Evolutionary conservation across 1,284 basidiomycete species (phyloP).

Genomic region (Agroathelia rolfsii): DNA sequence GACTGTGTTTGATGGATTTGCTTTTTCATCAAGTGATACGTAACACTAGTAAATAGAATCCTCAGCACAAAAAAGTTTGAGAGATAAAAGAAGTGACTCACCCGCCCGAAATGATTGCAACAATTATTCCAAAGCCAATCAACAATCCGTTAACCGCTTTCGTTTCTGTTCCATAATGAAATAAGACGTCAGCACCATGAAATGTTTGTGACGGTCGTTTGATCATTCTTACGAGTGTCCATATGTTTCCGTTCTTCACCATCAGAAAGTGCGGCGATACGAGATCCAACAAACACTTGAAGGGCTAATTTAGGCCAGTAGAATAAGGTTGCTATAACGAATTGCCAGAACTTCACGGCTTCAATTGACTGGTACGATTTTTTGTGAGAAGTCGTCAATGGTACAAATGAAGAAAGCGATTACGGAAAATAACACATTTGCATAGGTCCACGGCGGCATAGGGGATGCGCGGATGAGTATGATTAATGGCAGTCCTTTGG

Average conservation of each 20-base stretch:
- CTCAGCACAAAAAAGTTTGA: slow-evolving; percentile 4
- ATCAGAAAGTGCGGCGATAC: slow-evolving; percentile 66
- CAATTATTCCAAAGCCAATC: slow-evolving; percentile 44
- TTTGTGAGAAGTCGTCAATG: too few relatives aligned
- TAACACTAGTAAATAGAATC: slow-evolving; percentile 31
- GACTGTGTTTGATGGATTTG: slow-evolving; percentile 50
- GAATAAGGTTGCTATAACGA: slow-evolving; percentile 61
- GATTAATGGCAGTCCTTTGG: slow-evolving; percentile 67
- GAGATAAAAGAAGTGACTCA: slow-evolving; percentile 29
- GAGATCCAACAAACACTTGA: slow-evolving; percentile 70
- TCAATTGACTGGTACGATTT: slow-evolving; percentile 47
- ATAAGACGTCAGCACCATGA: neutral
- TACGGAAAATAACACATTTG: slow-evolving; percentile 70
- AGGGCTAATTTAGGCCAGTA: slow-evolving; percentile 63
- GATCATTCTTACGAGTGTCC: slow-evolving; percentile 58
- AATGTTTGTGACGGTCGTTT: slow-evolving; percentile 2
- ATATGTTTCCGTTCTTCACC: slow-evolving; percentile 64
- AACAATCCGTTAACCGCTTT: slow-evolving; percentile 55
- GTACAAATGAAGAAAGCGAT: slow-evolving; percentile 9
- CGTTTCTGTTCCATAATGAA: slow-evolving; percentile 30
- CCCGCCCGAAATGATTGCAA: slow-evolving; percentile 56
- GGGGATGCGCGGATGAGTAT: slow-evolving; percentile 75
- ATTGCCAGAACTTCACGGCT: slow-evolving; percentile 65
- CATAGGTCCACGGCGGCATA: slow-evolving; percentile 77
- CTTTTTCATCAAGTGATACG: slow-evolving; percentile 52